Conservation (phyloP, 176 grass and related monocot species). For the Triticum aestivum region DNA sequence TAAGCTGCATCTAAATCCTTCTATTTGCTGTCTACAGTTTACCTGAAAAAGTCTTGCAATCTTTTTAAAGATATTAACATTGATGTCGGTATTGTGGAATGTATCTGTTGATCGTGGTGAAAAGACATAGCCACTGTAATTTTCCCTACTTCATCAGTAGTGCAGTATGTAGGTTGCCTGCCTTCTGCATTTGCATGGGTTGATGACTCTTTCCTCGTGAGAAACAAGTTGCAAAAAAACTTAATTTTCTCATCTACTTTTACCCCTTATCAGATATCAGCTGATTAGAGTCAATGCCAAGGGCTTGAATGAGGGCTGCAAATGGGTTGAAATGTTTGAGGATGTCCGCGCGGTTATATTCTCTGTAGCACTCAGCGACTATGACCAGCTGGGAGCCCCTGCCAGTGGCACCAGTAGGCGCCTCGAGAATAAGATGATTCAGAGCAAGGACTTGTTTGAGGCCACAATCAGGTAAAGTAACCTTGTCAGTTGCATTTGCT, state of each 20-base stretch:
- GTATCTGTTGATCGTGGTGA: not conserved
- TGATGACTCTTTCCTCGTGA: not conserved
- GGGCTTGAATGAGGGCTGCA: slow-evolving; percentile 89
- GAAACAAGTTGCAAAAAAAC: not conserved
- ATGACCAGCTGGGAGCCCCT: slow-evolving; percentile 57
- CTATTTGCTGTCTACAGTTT: not conserved
- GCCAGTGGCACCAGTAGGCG: slow-evolving; percentile 26
- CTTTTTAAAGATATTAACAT: not conserved
- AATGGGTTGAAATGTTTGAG: slow-evolving; percentile 99
- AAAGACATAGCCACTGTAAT: not conserved
- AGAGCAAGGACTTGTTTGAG: slow-evolving; percentile 89
- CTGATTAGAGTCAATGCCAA: slow-evolving; percentile 80
- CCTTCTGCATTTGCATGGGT: not conserved
- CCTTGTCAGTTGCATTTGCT: not conserved
- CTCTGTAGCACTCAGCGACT: slow-evolving; percentile 78
- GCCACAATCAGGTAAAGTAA: slow-evolving; percentile 68
- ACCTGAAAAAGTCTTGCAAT: not conserved
- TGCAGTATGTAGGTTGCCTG: not conserved
- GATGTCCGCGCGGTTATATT: slow-evolving; percentile 90
- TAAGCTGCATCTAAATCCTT: slow-evolving; percentile 3
- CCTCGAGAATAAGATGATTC: slow-evolving; percentile 82
- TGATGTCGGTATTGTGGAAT: not conserved
- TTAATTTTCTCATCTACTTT: slow-evolving; percentile 14
- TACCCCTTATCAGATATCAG: slow-evolving; percentile 62
- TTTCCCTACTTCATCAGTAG: not conserved